Evolutionary conservation across 2,329 filamentous ascomycete species (phyloP), one percentile per base, ranked within the genome.

Genomic region (Arachnopeziza araneosa): DNA sequence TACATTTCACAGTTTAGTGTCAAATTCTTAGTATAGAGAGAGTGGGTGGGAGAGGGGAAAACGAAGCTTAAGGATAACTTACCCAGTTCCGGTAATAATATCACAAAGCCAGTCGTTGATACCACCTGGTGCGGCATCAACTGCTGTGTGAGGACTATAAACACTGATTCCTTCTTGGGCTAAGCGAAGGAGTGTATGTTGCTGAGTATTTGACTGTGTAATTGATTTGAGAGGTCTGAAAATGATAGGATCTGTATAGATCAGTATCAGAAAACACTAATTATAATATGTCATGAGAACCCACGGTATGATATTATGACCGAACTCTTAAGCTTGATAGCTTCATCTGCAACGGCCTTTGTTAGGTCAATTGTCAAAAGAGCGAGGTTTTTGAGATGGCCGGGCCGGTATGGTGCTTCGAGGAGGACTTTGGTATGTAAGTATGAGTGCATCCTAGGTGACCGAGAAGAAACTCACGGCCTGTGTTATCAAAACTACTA

Each of bases 101-200:
- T 96, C 89, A 62, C 91, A 91, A 10, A 99, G 86, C 93, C 93
- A 99, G 73, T 96, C 91, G 71, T 93, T 96, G 67, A 99, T 84
- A 3, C 95, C 95, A 21, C 87, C 85, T 0, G 86, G 84, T 0
- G 90, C 90, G 49, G 91, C 91, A 75, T 99, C 95, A 51, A 98
- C 85, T 17, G 95, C 93, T 0, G 95, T 99, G 76, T 99, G 95
- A 0, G 95, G 95, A 66, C 89, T 92, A 79, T 98, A 99, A 59
- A 99, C 92, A 65, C 92, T 96, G 69, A 99, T 91, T 44, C 93
- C 93, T 73, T 90, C 86, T 64, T 90, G 89, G 53, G 88, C 89
- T 14, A 99, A 83, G 52, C 88, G 84, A 3, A 99, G 81, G 32
- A 99, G 83, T 7, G 90, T 90, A 51, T 87, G 83, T 73, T 99